phyloP scores from a whole-genome alignment of 1,284 basidiomycete species.

The Fomitopsis pinicola region DNA sequence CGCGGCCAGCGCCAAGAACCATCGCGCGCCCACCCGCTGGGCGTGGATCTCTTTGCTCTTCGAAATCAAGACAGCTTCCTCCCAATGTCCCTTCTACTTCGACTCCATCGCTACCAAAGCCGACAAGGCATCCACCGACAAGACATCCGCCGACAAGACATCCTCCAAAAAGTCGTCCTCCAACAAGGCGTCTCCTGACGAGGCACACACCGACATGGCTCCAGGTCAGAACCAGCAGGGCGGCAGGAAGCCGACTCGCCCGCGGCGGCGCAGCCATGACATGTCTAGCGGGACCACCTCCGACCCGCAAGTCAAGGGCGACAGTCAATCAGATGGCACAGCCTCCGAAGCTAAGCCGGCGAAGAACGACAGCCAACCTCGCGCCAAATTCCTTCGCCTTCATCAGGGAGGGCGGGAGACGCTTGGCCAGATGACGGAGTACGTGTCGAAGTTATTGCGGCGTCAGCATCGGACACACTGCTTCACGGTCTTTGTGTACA shows the following conservation, averaged over 20 bases:
- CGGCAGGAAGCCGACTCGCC: too few relatives aligned
- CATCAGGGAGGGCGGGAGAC: neutral
- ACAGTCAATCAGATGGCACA: too few relatives aligned
- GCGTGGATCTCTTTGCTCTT: neutral
- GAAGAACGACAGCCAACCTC: too few relatives aligned
- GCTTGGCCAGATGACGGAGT: neutral
- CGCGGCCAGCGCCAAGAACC: neutral
- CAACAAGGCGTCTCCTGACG: too few relatives aligned
- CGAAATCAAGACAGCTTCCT: neutral
- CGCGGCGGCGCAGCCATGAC: too few relatives aligned
- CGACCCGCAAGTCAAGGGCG: too few relatives aligned
- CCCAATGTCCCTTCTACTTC: neutral
- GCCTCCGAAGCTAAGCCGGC: too few relatives aligned
- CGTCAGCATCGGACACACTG: conserved; percentile 10
- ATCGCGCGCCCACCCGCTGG: neutral
- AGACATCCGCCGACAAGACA: too few relatives aligned
- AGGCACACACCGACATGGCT: too few relatives aligned
- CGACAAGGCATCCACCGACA: neutral
- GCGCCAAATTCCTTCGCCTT: neutral
- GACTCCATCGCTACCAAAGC: neutral
- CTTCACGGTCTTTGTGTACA: conserved; percentile 12
- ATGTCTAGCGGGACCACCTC: too few relatives aligned
- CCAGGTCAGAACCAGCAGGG: too few relatives aligned
- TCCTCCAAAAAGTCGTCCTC: too few relatives aligned
- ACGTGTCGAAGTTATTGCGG: neutral